Evolutionary conservation across 116 monocot genomes (phyloP).

Genomic region (Phalaenopsis hybrid): DNA sequence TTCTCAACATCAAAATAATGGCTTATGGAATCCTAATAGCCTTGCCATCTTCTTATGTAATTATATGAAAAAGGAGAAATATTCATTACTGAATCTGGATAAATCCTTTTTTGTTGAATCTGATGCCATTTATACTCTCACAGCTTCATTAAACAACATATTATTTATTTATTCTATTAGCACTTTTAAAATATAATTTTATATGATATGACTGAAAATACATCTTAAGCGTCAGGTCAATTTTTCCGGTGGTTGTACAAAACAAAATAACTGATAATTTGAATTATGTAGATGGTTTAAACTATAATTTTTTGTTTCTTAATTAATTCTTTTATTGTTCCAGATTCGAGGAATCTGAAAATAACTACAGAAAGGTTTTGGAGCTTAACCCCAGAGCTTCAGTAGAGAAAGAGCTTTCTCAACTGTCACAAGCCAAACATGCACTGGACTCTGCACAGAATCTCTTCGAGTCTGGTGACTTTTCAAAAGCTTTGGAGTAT

Average conservation of each 20-base stretch:
- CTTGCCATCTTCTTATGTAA: background rate
- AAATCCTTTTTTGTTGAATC: background rate
- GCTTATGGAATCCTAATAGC: background rate
- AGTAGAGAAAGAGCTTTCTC: slow-evolving; percentile 85
- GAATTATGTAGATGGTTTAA: background rate
- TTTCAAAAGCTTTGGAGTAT: slow-evolving; percentile 77
- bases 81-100: background rate
- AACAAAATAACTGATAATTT: background rate
- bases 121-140: background rate
- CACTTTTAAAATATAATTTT: background rate
- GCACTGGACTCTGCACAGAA: slow-evolving; percentile 67
- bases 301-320: background rate
- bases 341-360: slow-evolving; percentile 89
- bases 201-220: background rate
- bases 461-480: slow-evolving; percentile 69
- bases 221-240: background rate
- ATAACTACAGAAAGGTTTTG: slow-evolving; percentile 62
- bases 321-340: slow-evolving; percentile 24
- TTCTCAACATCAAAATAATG: background rate
- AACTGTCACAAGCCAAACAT: slow-evolving; percentile 68
- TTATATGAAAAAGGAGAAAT: background rate
- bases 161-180: background rate
- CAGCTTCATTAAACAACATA: background rate
- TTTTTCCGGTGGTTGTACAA: background rate
- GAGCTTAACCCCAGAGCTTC: slow-evolving; percentile 63